Evolutionary conservation across 1,284 basidiomycete species (phyloP), one percentile per base, ranked within the genome.

Genomic region (Veloporphyrellus conicus): DNA sequence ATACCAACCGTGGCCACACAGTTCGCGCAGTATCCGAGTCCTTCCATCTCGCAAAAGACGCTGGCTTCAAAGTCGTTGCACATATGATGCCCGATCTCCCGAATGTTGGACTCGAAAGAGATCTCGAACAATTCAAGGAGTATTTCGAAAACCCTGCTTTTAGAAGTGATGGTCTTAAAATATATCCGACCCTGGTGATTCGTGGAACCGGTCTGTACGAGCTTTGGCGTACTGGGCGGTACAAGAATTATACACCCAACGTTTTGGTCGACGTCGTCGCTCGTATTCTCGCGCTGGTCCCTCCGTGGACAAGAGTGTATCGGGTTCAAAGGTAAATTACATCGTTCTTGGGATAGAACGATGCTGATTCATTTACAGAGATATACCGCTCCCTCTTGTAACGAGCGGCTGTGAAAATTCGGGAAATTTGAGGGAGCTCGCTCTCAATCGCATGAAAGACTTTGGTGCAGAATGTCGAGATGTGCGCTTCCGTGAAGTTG

Each of bases 71-170:
- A 72, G 93, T 97, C 47, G 94, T 97, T 34, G 93, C 93, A 16
- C 93, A 97, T 64, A 96, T 96, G 93, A 97, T 97, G 93, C 89
- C 93, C 46, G 86, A 96, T 71, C 79, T 99, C 7, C 96, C 96
- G 12, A 99, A 99, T 66, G 92, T 99, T 47, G 95, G 95, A 35
- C 81, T 96, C 46, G 95, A 99, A 72, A 82, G 95, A 40, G 95
- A 99, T 66, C 83, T 99, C 49, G 95, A 95, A 66, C 96, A 99
- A 65, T 99, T 99, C 79, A 95, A 97, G 66, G 90, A 90, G 57
- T 99, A 95, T 67, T 99, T 99, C 62, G 96, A 99, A 71, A 99
- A 98, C 63, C 96, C 96, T 4, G 90, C 90, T 0, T 99, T 98
- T 74, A 76, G 96, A 49, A 94, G 92, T 41, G 95, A 99, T 63